A percentile compares a stretch with the other conserved stretches of the same genome.
Evolutionary conservation across 2,329 filamentous ascomycete genomes (phyloP).

Genomic region (Epichloe bromicola): DNA sequence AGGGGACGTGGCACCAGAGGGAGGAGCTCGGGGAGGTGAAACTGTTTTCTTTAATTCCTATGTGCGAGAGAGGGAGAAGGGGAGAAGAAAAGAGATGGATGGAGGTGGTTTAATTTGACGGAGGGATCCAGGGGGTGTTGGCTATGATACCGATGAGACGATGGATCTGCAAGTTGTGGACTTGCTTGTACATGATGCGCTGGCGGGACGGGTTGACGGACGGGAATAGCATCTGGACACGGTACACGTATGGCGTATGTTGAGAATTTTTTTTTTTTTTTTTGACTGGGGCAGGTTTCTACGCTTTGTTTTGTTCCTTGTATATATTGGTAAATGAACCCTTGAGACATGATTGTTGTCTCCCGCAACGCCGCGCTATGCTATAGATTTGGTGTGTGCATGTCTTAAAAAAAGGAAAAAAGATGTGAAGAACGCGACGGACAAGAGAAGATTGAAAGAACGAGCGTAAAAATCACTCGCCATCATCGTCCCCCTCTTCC

Average conservation of each 20-base stretch:
- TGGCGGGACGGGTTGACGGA: too few relatives aligned
- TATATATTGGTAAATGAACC: neutral
- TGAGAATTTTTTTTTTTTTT: neutral
- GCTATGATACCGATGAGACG: too few relatives aligned
- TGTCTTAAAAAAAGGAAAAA: neutral
- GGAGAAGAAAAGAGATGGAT: too few relatives aligned
- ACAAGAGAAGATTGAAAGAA: neutral
- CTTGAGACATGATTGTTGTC: neutral
- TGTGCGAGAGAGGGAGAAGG: too few relatives aligned
- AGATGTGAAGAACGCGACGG: neutral
- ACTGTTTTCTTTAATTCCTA: neutral
- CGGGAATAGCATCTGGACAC: too few relatives aligned
- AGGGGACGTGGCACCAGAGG: neutral
- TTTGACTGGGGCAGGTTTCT: neutral
- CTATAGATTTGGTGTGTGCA: neutral
- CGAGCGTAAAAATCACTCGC: slow-evolving; percentile 14
- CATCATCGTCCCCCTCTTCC: slow-evolving; percentile 29
- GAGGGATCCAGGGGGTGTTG: neutral
- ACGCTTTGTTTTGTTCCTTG: neutral
- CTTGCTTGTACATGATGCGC: too few relatives aligned
- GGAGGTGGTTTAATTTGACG: too few relatives aligned
- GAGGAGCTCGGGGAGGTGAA: neutral
- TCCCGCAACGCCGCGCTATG: slow-evolving; percentile 5
- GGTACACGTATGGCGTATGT: too few relatives aligned
- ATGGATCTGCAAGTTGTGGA: too few relatives aligned